Evolutionary conservation across 441 rosid genomes (phyloP).

Genomic region (Adansonia rubrostipa): DNA sequence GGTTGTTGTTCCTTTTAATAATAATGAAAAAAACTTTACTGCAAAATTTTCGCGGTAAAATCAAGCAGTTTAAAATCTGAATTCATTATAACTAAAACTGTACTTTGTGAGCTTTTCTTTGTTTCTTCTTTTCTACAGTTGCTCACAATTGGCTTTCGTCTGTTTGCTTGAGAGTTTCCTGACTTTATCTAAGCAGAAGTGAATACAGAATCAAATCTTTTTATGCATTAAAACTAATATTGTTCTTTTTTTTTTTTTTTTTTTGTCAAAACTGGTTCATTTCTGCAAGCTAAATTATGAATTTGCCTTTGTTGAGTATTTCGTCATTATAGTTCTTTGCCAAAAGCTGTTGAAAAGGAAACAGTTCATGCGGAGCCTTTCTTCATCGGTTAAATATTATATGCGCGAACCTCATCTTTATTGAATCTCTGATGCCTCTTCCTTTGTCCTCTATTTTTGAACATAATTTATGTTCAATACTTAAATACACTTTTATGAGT

Average conservation of each 20-base stretch:
- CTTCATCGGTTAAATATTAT: background rate
- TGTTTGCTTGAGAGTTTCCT: background rate
- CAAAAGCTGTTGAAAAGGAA: background rate
- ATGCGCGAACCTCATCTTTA: background rate
- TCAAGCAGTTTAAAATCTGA: background rate
- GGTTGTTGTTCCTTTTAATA: background rate
- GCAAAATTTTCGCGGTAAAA: background rate
- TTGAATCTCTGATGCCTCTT: background rate
- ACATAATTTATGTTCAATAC: background rate
- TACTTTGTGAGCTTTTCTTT: background rate
- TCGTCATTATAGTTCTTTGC: background rate
- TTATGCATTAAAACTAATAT: background rate
- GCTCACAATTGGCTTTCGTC: background rate
- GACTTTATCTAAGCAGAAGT: background rate
- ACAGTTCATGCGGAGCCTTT: background rate
- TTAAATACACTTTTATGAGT: background rate
- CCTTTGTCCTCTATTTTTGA: background rate
- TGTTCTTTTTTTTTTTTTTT: background rate
- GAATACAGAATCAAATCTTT: background rate
- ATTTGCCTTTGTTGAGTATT: background rate
- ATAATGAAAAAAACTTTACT: background rate
- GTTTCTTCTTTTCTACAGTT: background rate
- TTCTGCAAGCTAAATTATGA: background rate
- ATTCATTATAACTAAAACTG: background rate
- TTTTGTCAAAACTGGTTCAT: background rate